These are phyloP conservation scores for Daldinia loculata DNA, from an alignment of 495 filamentous ascomycete genomes.

Conservation along the genomic window DNA sequence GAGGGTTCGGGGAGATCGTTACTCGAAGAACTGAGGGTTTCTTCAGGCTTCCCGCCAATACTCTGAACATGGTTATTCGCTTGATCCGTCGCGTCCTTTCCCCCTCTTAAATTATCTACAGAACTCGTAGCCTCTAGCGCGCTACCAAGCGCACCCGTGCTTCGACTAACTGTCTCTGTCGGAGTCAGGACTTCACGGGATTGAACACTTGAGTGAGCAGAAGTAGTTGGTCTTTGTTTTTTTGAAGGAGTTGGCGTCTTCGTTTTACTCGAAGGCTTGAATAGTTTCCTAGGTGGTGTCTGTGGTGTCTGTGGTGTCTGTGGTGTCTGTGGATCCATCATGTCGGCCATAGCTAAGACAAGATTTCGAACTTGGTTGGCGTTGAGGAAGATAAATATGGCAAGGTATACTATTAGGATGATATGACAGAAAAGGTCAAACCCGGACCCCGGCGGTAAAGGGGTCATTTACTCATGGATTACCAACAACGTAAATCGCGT, in stretches of 20 bases:
- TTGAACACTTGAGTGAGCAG: constrained; percentile 25
- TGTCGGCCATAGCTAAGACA: constrained; percentile 35
- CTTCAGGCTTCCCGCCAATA: constrained; percentile 22
- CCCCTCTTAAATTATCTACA: not conserved
- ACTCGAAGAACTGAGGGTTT: constrained; percentile 1
- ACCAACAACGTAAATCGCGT: constrained; percentile 6
- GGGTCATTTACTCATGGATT: constrained; percentile 30
- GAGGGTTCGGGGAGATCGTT: constrained; percentile 5
- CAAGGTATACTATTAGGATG: constrained; percentile 30
- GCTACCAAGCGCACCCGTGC: constrained; percentile 20
- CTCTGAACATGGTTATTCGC: constrained; percentile 5
- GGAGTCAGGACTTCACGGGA: constrained; percentile 39
- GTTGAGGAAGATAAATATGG: constrained; percentile 31
- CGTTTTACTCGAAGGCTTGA: constrained; percentile 45
- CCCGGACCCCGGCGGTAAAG: constrained; percentile 8
- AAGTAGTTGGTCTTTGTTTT: constrained; percentile 29
- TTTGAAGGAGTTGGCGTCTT: constrained; percentile 40
- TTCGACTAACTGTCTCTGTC: constrained; percentile 39
- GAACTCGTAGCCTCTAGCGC: constrained; percentile 8
- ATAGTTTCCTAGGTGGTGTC: constrained; percentile 44
- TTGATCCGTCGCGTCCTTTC: not conserved
- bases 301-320: constrained; percentile 44
- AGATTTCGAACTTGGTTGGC: constrained; percentile 31
- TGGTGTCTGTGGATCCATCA: constrained; percentile 39
- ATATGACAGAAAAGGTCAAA: constrained; percentile 36